Conservation (phyloP, 768 basidiomycete species). For the Collybia sordida region DNA sequence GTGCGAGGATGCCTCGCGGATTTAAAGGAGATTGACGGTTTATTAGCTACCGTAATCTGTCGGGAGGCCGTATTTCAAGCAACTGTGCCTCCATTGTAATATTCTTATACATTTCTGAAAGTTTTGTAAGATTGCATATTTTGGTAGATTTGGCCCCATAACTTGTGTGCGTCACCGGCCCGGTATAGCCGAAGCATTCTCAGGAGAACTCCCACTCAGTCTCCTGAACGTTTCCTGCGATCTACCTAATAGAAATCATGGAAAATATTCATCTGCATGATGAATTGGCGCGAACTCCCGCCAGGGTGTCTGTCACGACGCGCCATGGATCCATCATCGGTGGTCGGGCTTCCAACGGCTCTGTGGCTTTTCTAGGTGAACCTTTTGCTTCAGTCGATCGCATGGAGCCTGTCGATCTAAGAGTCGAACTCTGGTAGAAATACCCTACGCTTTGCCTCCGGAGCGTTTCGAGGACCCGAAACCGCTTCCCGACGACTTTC, state of each 20-base stretch:
- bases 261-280: slow-evolving; percentile 46
- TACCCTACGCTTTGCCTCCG: slow-evolving; percentile 72
- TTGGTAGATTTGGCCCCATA: too few species aligned
- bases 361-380: slow-evolving; percentile 65
- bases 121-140: too few species aligned
- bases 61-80: neutral
- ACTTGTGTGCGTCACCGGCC: too few species aligned
- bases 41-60: too few species aligned
- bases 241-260: neutral
- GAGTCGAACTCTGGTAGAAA: slow-evolving; percentile 41
- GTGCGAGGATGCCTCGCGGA: slow-evolving; percentile 58
- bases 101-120: too few species aligned
- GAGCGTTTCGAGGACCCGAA: slow-evolving; percentile 63
- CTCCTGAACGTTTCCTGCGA: too few species aligned
- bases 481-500: slow-evolving; percentile 50
- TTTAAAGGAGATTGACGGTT: slow-evolving; percentile 17
- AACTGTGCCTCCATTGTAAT: neutral
- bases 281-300: slow-evolving; percentile 43
- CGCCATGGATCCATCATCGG: slow-evolving; percentile 56
- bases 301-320: slow-evolving; percentile 51
- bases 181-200: too few species aligned
- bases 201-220: too few species aligned
- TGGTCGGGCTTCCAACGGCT: slow-evolving; percentile 58
- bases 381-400: neutral
- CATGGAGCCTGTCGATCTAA: neutral